These are phyloP conservation scores for Coriaria nepalensis DNA, from an alignment of 306 rosid genomes.

Conservation along the genomic window DNA sequence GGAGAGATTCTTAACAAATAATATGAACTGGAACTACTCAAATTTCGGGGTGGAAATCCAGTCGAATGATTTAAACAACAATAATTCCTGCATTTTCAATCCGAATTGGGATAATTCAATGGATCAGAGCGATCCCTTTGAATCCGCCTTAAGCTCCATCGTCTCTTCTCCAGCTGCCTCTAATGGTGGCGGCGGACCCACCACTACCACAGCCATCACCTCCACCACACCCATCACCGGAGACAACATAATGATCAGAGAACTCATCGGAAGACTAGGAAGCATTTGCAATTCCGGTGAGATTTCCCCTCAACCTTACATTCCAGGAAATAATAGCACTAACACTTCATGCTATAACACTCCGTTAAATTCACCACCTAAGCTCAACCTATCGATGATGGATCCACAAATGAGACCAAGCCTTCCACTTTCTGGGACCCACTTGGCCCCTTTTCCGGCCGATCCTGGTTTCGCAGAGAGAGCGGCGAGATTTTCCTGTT, in stretches of 20 bases:
- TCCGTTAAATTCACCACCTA: conserved; percentile 46
- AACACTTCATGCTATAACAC: conserved; percentile 41
- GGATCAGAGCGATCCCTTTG: conserved; percentile 53
- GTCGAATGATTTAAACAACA: conserved; percentile 24
- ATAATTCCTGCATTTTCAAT: conserved; percentile 16
- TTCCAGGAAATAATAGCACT: conserved; percentile 18
- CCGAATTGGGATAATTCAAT: conserved; percentile 34
- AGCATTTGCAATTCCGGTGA: conserved; percentile 39
- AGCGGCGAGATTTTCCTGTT: conserved; percentile 36
- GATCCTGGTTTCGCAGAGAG: conserved; percentile 48
- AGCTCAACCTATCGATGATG: conserved; percentile 25
- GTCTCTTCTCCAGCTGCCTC: conserved; percentile 44
- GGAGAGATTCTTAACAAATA: conserved; percentile 11
- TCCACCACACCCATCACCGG: conserved; percentile 2
- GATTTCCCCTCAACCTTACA: conserved; percentile 27
- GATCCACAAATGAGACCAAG: conserved; percentile 24
- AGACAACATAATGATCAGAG: conserved; percentile 29
- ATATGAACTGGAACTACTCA: conserved; percentile 20
- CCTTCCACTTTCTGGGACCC: conserved; percentile 11
- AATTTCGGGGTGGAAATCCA: conserved; percentile 27
- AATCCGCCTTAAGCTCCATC: conserved; percentile 44
- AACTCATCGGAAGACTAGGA: conserved; percentile 40
- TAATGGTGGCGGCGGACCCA: conserved; percentile 10
- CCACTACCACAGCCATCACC: too few relatives aligned
- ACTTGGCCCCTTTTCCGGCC: conserved; percentile 28